These are phyloP conservation scores for Chloroidium sp. DNA, from an alignment of 163 green algal species.

Conservation along the genomic window DNA sequence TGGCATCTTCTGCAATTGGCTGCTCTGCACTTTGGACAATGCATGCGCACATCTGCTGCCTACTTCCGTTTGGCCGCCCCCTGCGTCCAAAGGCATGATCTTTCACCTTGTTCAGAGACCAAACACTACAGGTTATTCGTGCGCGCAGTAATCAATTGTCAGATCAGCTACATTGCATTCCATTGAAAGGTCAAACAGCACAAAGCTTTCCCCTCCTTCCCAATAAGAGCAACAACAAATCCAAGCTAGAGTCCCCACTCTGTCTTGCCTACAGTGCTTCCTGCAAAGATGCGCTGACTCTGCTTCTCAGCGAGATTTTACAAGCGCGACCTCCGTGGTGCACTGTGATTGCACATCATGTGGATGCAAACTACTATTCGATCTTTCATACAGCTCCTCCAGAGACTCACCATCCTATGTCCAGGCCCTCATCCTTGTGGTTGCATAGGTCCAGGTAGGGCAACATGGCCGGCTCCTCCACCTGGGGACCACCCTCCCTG, in stretches of 20 bases:
- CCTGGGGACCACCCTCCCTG: not conserved
- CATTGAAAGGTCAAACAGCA: not conserved
- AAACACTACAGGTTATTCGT: too few species aligned
- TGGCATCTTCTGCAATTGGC: not conserved
- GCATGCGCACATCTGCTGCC: not conserved
- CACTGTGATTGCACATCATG: not conserved
- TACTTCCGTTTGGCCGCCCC: too few species aligned
- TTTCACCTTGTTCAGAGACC: too few species aligned
- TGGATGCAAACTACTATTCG: not conserved
- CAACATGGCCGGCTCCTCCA: not conserved
- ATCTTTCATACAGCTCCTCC: not conserved
- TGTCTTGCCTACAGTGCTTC: too few species aligned
- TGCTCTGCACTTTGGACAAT: not conserved
- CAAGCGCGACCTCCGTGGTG: not conserved
- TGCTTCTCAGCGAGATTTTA: not conserved
- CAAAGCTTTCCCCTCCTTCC: not conserved
- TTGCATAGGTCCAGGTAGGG: not conserved
- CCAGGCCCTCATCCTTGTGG: not conserved
- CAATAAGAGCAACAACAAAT: not conserved
- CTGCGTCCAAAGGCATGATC: too few species aligned
- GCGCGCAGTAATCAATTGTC: too few species aligned
- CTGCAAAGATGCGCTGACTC: too few species aligned
- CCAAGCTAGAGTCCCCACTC: too few species aligned
- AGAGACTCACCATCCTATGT: not conserved
- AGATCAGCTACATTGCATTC: too few species aligned